Evolutionary conservation across 129 eudicot species (phyloP).

Genomic region (Artemisia tridentata): DNA sequence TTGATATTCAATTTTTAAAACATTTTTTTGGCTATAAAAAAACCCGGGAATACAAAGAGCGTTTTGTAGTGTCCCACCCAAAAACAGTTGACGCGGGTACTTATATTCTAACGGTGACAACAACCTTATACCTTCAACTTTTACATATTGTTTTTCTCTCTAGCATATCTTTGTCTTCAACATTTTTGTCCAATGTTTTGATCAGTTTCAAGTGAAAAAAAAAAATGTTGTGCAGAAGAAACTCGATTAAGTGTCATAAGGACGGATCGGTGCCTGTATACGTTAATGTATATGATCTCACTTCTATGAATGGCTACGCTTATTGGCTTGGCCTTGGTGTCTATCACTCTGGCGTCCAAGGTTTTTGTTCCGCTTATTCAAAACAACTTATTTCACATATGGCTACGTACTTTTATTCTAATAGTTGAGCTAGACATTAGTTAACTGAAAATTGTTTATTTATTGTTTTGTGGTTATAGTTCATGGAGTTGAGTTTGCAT

Average conservation of each 20-base stretch:
- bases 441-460: not conserved
- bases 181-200: conserved; percentile 7
- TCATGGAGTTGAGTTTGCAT: conserved; percentile 90
- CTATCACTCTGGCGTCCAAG: conserved; percentile 93
- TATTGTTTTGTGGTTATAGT: conserved; percentile 36
- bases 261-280: conserved; percentile 69
- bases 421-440: too few species aligned
- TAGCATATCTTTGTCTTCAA: not conserved
- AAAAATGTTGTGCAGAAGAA: conserved; percentile 68
- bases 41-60: not conserved
- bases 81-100: conserved; percentile 37
- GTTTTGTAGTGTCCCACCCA: conserved; percentile 38
- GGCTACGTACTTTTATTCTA: not conserved
- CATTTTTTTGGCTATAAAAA: not conserved
- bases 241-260: conserved; percentile 36
- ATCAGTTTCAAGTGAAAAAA: conserved; percentile 11
- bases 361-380: conserved; percentile 21
- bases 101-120: conserved; percentile 40
- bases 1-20: not conserved
- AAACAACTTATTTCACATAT: not conserved
- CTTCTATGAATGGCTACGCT: conserved; percentile 77
- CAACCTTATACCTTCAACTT: conserved; percentile 4
- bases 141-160: not conserved
- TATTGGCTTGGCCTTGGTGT: conserved; percentile 94
- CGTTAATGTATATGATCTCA: conserved; percentile 81